Conservation (phyloP, 495 filamentous ascomycete species). For the Terfezia claveryi region DNA sequence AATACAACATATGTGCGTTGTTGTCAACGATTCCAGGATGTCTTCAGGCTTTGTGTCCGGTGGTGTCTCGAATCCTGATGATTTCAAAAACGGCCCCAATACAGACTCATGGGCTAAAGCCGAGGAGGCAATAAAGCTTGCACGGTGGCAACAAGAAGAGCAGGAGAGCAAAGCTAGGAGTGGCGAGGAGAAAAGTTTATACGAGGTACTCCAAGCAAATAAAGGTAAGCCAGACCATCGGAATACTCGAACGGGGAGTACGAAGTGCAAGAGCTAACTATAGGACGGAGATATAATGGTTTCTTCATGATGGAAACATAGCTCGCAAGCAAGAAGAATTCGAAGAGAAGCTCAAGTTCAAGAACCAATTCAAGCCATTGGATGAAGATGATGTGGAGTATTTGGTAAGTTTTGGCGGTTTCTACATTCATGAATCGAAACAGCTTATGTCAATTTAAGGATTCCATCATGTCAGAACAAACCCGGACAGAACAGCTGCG, state of each 20-base stretch:
- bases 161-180: slow-evolving; percentile 20
- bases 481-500: slow-evolving; percentile 8
- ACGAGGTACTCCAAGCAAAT: slow-evolving; percentile 73
- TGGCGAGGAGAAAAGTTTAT: slow-evolving; percentile 43
- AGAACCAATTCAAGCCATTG: slow-evolving; percentile 84
- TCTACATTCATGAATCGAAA: not conserved
- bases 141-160: slow-evolving; percentile 36
- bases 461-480: slow-evolving; percentile 10
- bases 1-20: too few relatives aligned
- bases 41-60: slow-evolving; percentile 79
- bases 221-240: slow-evolving; percentile 39
- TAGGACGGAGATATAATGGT: not conserved
- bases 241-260: not conserved
- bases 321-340: slow-evolving; percentile 92
- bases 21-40: slow-evolving; percentile 25
- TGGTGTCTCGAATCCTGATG: slow-evolving; percentile 43
- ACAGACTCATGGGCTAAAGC: slow-evolving; percentile 56
- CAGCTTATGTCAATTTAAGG: not conserved
- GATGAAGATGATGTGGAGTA: slow-evolving; percentile 92
- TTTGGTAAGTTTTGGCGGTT: slow-evolving; percentile 25
- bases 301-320: slow-evolving; percentile 19
- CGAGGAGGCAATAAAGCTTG: slow-evolving; percentile 54
- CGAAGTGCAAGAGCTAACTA: not conserved
- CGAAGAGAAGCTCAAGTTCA: slow-evolving; percentile 65
- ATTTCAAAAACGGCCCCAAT: not conserved